Evolutionary conservation across 2,329 filamentous ascomycete species (phyloP).

Genomic region (Neofusicoccum kwambonambiense): DNA sequence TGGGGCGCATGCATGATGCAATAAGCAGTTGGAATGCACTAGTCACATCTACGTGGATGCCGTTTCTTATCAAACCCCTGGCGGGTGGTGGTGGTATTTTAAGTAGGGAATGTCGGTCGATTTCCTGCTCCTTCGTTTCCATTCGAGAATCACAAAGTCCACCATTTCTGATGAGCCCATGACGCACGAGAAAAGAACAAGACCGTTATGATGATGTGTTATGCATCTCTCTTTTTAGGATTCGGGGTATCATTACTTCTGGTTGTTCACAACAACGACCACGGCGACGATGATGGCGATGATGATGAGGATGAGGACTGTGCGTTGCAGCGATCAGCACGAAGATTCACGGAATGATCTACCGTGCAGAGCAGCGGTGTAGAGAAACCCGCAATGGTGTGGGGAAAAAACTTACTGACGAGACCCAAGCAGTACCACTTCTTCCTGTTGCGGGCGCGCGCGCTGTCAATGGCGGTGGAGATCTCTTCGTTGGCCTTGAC

Average conservation of each 20-base stretch:
- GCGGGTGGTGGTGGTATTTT: constrained; percentile 1
- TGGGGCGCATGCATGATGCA: neutral
- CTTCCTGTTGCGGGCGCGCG: constrained; percentile 69
- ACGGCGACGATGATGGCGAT: constrained; percentile 40
- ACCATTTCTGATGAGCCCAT: constrained; percentile 13
- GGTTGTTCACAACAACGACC: constrained; percentile 34
- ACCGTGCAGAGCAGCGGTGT: neutral
- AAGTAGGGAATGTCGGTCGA: neutral
- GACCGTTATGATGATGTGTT: neutral
- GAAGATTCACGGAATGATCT: constrained; percentile 6
- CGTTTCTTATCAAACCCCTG: neutral
- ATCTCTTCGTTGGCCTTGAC: constrained; percentile 84
- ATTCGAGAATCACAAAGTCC: constrained; percentile 8
- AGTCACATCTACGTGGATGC: constrained; percentile 3
- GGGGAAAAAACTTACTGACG: constrained; percentile 29
- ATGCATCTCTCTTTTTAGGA: neutral
- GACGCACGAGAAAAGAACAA: neutral
- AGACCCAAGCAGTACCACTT: constrained; percentile 96
- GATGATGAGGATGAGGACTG: constrained; percentile 33
- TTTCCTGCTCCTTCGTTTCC: constrained; percentile 1
- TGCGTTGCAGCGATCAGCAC: constrained; percentile 12
- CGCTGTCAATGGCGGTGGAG: constrained; percentile 75
- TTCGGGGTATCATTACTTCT: constrained; percentile 20
- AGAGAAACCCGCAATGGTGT: neutral
- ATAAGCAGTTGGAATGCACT: constrained; percentile 1